Percentiles rank a stretch among this genome's conserved stretches.
Conservation (phyloP, 2,329 filamentous ascomycete genomes). For the Fusarium domesticum region DNA sequence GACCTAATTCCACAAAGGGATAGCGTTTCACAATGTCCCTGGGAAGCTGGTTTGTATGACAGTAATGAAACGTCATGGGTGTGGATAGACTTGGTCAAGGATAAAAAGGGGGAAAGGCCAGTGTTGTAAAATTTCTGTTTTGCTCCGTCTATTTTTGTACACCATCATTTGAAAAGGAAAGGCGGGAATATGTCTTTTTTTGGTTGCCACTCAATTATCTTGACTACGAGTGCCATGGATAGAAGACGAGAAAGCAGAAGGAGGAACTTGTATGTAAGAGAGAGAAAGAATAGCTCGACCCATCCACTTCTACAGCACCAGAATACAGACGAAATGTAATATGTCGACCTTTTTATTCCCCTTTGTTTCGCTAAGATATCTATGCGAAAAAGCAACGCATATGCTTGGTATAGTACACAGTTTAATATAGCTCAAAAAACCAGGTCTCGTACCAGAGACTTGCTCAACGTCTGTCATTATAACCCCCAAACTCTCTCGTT, state of each 20-base stretch:
- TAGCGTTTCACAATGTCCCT: conserved; percentile 4
- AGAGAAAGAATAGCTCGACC: conserved; percentile 28
- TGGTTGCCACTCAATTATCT: not conserved
- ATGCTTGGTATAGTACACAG: not conserved
- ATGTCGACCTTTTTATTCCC: not conserved
- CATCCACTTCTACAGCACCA: conserved; percentile 24
- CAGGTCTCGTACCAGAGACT: not conserved
- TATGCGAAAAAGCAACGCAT: not conserved
- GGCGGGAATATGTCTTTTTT: not conserved
- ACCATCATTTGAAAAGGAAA: not conserved
- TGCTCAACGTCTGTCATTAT: not conserved
- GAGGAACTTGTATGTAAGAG: conserved; percentile 26
- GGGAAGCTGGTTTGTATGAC: too few relatives aligned
- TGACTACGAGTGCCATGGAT: too few relatives aligned
- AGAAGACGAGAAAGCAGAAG: conserved; percentile 15
- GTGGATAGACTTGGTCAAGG: not conserved
- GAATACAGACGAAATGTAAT: conserved; percentile 26
- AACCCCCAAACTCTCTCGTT: conserved; percentile 2
- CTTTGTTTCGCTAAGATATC: not conserved
- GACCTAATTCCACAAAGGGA: too few relatives aligned
- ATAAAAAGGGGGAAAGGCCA: not conserved
- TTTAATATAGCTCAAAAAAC: not conserved
- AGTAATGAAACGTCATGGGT: not conserved
- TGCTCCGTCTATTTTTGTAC: not conserved
- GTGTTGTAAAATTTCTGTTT: not conserved